Percentiles rank a stretch among this genome's conserved stretches.
Conservation (phyloP, 2,329 filamentous ascomycete genomes). For the Penicillium sp. region DNA sequence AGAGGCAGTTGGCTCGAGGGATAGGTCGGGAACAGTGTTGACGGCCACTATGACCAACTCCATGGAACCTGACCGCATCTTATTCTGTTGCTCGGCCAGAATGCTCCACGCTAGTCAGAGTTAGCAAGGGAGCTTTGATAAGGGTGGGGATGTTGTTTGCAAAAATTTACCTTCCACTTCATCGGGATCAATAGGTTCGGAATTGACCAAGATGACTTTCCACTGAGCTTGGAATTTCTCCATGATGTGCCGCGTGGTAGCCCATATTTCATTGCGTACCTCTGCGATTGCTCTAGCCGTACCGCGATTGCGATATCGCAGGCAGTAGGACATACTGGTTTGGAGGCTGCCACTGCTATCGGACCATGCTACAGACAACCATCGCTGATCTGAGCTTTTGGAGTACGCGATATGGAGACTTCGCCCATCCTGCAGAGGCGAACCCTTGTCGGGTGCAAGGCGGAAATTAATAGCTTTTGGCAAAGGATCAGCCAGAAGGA, state of each 20-base stretch:
- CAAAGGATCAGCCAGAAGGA: slow-evolving; percentile 55
- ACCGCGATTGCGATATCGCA: slow-evolving; percentile 42
- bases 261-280: slow-evolving; percentile 59
- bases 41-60: slow-evolving; percentile 40
- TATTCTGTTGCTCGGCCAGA: slow-evolving; percentile 41
- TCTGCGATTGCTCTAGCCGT: slow-evolving; percentile 45
- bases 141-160: neutral
- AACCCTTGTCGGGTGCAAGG: slow-evolving; percentile 52
- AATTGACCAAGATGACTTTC: slow-evolving; percentile 57
- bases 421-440: slow-evolving; percentile 58
- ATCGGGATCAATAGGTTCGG: slow-evolving; percentile 52
- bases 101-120: slow-evolving; percentile 36
- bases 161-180: slow-evolving; percentile 49
- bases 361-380: slow-evolving; percentile 62
- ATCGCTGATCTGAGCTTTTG: slow-evolving; percentile 55
- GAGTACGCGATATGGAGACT: slow-evolving; percentile 62
- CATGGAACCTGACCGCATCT: slow-evolving; percentile 31
- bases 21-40: slow-evolving; percentile 37
- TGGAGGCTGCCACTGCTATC: slow-evolving; percentile 58
- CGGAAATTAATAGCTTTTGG: slow-evolving; percentile 58
- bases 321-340: slow-evolving; percentile 55
- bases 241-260: slow-evolving; percentile 56
- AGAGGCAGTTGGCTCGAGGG: slow-evolving; percentile 34
- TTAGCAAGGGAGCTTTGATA: slow-evolving; percentile 19
- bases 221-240: slow-evolving; percentile 53